Percentiles rank a stretch among this genome's conserved stretches.
Conservation (phyloP, 2,329 filamentous ascomycete genomes). For the Myriosclerotinia duriaeana region DNA sequence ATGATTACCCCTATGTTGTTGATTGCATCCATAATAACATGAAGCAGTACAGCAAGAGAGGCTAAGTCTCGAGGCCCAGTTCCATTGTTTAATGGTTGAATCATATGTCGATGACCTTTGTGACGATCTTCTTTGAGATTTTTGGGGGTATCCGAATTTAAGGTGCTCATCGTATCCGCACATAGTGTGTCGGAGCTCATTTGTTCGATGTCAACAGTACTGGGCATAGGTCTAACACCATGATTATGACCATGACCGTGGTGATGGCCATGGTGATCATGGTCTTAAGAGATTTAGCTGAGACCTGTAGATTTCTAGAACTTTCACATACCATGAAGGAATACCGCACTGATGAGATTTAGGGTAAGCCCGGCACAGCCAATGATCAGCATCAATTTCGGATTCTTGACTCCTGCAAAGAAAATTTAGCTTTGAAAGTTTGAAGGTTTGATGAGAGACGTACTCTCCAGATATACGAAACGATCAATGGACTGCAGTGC, state of each 20-base stretch:
- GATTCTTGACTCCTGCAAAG: constrained; percentile 58
- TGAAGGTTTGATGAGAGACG: constrained; percentile 30
- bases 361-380: constrained; percentile 65
- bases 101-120: constrained; percentile 51
- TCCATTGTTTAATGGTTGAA: constrained; percentile 34
- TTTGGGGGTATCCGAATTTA: background rate
- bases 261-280: constrained; percentile 26
- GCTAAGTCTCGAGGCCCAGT: constrained; percentile 59
- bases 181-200: constrained; percentile 19
- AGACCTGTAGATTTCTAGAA: background rate
- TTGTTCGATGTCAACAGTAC: constrained; percentile 19
- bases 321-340: constrained; percentile 58
- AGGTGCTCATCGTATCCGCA: background rate
- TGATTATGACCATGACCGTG: constrained; percentile 15
- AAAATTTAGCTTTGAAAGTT: background rate
- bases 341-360: constrained; percentile 64
- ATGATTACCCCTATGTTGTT: constrained; percentile 77
- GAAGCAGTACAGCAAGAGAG: constrained; percentile 68
- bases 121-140: constrained; percentile 41
- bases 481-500: constrained; percentile 71
- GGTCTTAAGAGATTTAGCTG: constrained; percentile 23
- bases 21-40: constrained; percentile 69
- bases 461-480: constrained; percentile 59
- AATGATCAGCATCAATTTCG: constrained; percentile 66
- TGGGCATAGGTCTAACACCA: background rate